phyloP scores from a whole-genome alignment of 306 rosid genomes.

The Cajanus cajan region DNA sequence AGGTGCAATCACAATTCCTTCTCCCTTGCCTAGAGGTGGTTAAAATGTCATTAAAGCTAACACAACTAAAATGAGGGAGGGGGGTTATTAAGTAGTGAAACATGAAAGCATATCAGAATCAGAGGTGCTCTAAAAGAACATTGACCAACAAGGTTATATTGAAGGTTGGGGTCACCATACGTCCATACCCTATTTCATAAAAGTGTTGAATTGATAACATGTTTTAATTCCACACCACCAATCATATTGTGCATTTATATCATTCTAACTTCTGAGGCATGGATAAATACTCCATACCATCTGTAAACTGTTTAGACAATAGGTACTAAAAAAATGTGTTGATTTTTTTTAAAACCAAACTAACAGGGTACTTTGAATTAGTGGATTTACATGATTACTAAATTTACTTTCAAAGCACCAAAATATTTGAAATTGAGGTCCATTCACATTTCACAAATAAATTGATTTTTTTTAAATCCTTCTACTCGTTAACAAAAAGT shows the following conservation, averaged over 20 bases:
- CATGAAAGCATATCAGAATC: constrained; percentile 6
- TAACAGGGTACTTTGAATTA: background rate
- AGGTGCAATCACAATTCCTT: constrained; percentile 92
- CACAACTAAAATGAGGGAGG: background rate
- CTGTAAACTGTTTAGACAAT: background rate
- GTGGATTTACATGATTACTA: constrained; percentile 10
- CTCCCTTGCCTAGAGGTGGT: constrained; percentile 75
- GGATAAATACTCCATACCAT: background rate
- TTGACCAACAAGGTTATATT: background rate
- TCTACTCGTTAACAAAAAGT: background rate
- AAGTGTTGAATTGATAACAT: background rate
- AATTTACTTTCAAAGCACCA: background rate
- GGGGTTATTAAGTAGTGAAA: background rate
- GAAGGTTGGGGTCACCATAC: background rate
- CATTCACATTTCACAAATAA: background rate
- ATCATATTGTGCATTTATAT: background rate
- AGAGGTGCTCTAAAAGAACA: background rate
- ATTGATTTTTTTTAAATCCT: too few species aligned
- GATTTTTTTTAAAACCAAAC: background rate
- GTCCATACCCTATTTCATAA: background rate
- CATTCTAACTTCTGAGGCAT: background rate
- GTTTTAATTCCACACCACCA: background rate
- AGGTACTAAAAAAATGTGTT: background rate
- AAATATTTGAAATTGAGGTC: background rate
- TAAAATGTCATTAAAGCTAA: constrained; percentile 14